These are phyloP conservation scores for Citrus trifoliata DNA, from an alignment of 345 rosid genomes.

Conservation along the genomic window DNA sequence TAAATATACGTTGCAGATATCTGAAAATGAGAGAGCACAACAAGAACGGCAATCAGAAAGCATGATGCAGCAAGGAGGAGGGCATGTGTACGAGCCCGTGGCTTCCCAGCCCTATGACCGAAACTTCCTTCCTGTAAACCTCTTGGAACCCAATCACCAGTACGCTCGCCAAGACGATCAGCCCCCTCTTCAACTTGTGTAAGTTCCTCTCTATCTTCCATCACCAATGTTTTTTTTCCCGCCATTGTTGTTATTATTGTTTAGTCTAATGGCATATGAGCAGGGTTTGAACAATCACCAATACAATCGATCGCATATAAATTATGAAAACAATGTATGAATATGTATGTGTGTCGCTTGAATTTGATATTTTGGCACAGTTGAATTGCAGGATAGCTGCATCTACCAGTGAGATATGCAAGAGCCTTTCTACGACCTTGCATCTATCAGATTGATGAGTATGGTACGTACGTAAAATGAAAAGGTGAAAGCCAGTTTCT, in stretches of 20 bases:
- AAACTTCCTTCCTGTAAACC: slow-evolving; percentile 55
- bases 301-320: too few relatives aligned
- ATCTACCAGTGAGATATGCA: background rate
- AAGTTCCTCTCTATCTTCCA: slow-evolving; percentile 19
- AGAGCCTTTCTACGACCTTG: background rate
- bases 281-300: too few relatives aligned
- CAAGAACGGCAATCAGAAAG: slow-evolving; percentile 32
- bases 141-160: slow-evolving; percentile 55
- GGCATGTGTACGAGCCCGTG: slow-evolving; percentile 31
- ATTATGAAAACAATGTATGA: too few relatives aligned
- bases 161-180: slow-evolving; percentile 42
- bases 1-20: slow-evolving; percentile 40
- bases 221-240: too few relatives aligned
- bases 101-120: slow-evolving; percentile 53
- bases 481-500: background rate
- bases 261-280: too few relatives aligned
- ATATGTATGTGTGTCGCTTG: background rate
- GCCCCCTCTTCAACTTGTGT: slow-evolving; percentile 79
- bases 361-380: slow-evolving; percentile 3
- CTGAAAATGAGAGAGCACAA: slow-evolving; percentile 51
- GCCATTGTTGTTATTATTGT: too few relatives aligned
- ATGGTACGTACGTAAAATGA: background rate
- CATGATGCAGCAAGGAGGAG: slow-evolving; percentile 36
- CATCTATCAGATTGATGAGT: background rate
- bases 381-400: background rate